phyloP scores from a whole-genome alignment of 2,329 filamentous ascomycete species.

The Sarocladium brachiariae region DNA sequence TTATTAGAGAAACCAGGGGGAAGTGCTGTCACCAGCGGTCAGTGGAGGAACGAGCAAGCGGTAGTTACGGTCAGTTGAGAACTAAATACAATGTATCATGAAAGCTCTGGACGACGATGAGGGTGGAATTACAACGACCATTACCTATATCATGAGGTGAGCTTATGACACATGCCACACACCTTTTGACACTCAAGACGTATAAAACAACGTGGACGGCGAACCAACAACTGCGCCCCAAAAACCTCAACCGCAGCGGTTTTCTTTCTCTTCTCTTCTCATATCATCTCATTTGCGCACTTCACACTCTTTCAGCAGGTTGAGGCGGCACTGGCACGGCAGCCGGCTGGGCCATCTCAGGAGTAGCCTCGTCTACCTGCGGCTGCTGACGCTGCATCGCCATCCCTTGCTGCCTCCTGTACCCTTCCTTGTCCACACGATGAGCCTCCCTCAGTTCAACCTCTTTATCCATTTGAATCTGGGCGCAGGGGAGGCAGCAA shows the following conservation, averaged over 20 bases:
- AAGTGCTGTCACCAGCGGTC: conserved; percentile 9
- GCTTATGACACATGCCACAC: too few species aligned
- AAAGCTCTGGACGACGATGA: neutral
- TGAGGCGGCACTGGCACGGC: neutral
- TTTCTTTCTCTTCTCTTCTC: too few species aligned
- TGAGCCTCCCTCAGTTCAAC: conserved; percentile 24
- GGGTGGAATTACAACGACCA: neutral
- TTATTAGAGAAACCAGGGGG: conserved; percentile 6
- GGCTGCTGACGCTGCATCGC: conserved; percentile 21
- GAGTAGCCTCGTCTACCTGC: too few species aligned
- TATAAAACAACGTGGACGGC: too few species aligned
- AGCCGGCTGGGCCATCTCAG: conserved; percentile 2
- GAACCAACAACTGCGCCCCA: too few species aligned
- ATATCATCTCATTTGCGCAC: too few species aligned
- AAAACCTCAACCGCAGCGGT: too few species aligned
- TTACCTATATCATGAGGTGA: too few species aligned
- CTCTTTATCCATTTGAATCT: conserved; percentile 55
- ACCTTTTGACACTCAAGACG: too few species aligned
- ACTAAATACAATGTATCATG: neutral
- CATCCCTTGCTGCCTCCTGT: conserved; percentile 32
- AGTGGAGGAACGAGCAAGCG: neutral
- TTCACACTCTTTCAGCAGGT: too few species aligned
- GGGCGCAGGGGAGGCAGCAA: conserved; percentile 50
- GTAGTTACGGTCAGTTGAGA: neutral
- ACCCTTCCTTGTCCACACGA: conserved; percentile 24